Base-by-base conservation (phyloP, 371 early-diverging fungal species). In the Rhizopus stolonifer region DNA sequence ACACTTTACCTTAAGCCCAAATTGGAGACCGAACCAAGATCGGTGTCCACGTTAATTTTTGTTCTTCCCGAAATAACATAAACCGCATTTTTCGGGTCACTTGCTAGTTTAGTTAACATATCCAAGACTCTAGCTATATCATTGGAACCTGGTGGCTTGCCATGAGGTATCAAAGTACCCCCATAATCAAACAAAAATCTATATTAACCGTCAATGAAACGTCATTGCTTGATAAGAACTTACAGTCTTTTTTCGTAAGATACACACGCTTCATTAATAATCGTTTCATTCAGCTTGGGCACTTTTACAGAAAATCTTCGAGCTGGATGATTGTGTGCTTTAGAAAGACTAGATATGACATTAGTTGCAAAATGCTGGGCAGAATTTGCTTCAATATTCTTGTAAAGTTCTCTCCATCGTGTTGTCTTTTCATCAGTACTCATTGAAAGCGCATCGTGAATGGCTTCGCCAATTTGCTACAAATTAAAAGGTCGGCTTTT, bases 61-160 rank as follows among this genome's bases (percentile, higher is more conserved):
- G 92, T 91, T 34, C 93, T 74, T 4, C 95, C 95, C 33, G 89
- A 87, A 51, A 95, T 88, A 17, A 95, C 82, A 60, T 86, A 92
- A 13, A 94, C 86, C 19, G 81, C 57, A 67, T 92, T 94, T 29
- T 65, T 64, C 8, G 88, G 86, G 54, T 92, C 85, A 6, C 65
- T 62, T 3, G 86, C 78, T 17, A 95, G 70, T n/a, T 62, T 48
- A 1, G 44, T 36, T n/a, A 94, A 58, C 14, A 89, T 64, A 24
- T 62, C 52, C 13, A 81, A 46, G 64, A 70, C 52, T 4, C 64
- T 66, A 43, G 52, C 59, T 13, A 65, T 50, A 29, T 66, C 69
- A 13, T 48, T 46, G 1, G 61, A 42, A 0, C 62, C 56, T 5
- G 85, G 79, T 3, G 76, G 67, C 44, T 83, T 80, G 43, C 78